phyloP scores from a whole-genome alignment of 2,329 filamentous ascomycete genomes.

The Aspergillus japonicus region DNA sequence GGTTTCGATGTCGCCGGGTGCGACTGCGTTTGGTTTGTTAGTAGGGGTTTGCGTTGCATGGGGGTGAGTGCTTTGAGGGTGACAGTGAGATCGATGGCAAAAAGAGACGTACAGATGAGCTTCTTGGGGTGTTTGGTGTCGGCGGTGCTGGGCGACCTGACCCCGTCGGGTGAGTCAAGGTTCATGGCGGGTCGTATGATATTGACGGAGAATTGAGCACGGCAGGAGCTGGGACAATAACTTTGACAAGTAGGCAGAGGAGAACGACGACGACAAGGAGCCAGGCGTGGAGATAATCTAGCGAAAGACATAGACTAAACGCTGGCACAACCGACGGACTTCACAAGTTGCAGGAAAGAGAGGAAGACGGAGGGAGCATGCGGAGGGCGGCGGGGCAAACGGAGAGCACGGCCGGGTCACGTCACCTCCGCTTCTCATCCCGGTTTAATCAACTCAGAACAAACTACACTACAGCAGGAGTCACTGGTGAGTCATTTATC shows the following conservation, averaged over 20 bases:
- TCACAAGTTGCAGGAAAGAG: background rate
- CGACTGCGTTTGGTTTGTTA: constrained; percentile 28
- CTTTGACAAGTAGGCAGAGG: background rate
- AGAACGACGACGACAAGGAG: background rate
- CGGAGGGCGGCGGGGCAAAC: background rate
- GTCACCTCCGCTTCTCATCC: background rate
- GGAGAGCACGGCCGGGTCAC: constrained; percentile 5
- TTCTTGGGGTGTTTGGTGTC: constrained; percentile 37
- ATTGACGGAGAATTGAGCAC: background rate
- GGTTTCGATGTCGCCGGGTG: constrained; percentile 42
- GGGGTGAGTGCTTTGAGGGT: background rate
- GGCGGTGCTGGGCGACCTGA: background rate
- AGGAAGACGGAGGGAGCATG: background rate
- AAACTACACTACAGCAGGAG: too few relatives aligned
- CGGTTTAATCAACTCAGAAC: background rate
- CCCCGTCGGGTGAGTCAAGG: background rate
- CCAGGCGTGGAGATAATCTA: background rate
- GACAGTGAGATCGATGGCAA: too few relatives aligned
- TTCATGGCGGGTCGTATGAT: background rate
- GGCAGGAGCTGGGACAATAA: background rate
- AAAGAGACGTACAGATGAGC: constrained; percentile 44
- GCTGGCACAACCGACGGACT: background rate
- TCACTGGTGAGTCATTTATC: background rate
- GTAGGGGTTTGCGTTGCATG: background rate
- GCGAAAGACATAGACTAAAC: background rate